These are phyloP conservation scores for Kwoniella shandongensis DNA, from an alignment of 768 basidiomycete genomes.

Conservation along the genomic window DNA sequence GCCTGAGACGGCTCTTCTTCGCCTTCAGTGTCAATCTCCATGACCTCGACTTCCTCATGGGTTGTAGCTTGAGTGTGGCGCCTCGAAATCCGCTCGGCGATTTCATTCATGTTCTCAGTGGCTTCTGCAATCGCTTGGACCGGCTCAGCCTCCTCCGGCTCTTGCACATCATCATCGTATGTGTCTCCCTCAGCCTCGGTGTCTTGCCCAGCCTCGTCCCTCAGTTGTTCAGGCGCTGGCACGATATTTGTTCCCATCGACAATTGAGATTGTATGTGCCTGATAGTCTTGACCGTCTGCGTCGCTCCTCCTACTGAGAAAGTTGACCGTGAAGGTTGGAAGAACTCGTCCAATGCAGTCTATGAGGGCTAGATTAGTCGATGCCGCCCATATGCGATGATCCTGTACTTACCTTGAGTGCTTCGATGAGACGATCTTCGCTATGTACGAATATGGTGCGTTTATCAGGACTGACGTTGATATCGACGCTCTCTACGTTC, in stretches of 20 bases:
- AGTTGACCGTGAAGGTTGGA: slow-evolving; percentile 70
- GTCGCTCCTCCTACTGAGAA: slow-evolving; percentile 60
- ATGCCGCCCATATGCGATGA: background rate
- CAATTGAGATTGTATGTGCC: slow-evolving; percentile 15
- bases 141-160: background rate
- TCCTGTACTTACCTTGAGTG: slow-evolving; percentile 65
- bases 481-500: slow-evolving; percentile 63
- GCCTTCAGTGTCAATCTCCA: slow-evolving; percentile 17
- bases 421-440: slow-evolving; percentile 73
- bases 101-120: background rate
- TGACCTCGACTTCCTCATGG: slow-evolving; percentile 7
- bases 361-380: slow-evolving; percentile 45
- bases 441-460: slow-evolving; percentile 89
- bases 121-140: background rate
- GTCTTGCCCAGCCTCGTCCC: too few relatives aligned
- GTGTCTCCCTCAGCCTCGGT: background rate
- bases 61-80: slow-evolving; percentile 2
- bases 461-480: slow-evolving; percentile 96
- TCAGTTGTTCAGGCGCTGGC: too few relatives aligned
- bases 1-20: slow-evolving; percentile 11
- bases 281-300: slow-evolving; percentile 24
- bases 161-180: background rate
- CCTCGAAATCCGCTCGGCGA: background rate
- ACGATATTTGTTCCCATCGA: background rate
- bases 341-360: slow-evolving; percentile 67